These are phyloP conservation scores for Ophiostoma montium DNA, from an alignment of 2,329 filamentous ascomycete genomes.

Conservation along the genomic window DNA sequence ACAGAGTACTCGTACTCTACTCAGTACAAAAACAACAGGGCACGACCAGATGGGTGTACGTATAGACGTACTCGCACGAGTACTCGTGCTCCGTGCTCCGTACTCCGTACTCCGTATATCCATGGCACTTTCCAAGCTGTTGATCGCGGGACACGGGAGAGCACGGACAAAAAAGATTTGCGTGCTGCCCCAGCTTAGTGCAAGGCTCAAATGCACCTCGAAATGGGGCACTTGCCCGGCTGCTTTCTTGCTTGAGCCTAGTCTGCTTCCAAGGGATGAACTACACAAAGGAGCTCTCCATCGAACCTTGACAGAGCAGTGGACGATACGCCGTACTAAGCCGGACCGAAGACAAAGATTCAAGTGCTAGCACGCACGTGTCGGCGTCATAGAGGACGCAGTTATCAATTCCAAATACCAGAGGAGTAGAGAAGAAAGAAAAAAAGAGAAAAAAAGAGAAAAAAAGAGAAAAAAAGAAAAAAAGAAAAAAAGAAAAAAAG, in stretches of 20 bases:
- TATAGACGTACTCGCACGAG: no score
- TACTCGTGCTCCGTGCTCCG: no score
- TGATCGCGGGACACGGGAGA: background rate
- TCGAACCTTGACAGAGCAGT: background rate
- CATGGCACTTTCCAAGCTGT: background rate
- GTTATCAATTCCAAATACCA: no score
- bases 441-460: no score
- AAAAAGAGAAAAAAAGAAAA: background rate
- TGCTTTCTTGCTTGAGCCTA: slow-evolving; percentile 1
- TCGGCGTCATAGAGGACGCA: no score
- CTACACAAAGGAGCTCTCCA: background rate
- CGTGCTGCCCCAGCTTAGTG: background rate
- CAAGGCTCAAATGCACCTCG: background rate
- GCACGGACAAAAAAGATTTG: background rate
- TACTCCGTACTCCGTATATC: background rate
- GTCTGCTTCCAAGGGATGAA: background rate
- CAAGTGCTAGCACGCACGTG: no score
- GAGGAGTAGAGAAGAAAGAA: no score
- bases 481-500: background rate
- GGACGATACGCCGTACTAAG: no score
- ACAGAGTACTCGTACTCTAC: no score
- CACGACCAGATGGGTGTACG: no score
- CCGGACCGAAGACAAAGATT: background rate
- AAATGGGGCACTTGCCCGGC: background rate
- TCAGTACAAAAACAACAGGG: no score